phyloP scores from a whole-genome alignment of 179 eudicot species.

The Silene coronaria region DNA sequence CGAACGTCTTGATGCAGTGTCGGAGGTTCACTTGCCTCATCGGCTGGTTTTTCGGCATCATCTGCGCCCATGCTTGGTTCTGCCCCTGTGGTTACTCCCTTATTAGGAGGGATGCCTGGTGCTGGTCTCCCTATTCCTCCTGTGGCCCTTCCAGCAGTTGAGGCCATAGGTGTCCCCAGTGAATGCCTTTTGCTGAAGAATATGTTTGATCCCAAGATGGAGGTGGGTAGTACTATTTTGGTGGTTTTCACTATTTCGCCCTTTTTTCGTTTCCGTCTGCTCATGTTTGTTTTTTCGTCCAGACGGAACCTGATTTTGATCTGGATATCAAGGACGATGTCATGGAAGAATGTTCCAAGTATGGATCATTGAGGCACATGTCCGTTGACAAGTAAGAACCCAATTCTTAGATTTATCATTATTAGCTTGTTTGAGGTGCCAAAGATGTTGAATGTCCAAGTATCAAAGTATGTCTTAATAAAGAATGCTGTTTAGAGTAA shows the following conservation, averaged over 20 bases:
- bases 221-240: constrained; percentile 40
- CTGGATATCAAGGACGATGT: constrained; percentile 85
- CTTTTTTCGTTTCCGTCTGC: neutral
- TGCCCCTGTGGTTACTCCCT: constrained; percentile 30
- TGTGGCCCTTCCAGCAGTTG: constrained; percentile 43
- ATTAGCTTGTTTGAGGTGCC: neutral
- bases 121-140: constrained; percentile 35
- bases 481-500: neutral
- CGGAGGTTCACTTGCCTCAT: constrained; percentile 44
- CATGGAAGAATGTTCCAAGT: constrained; percentile 68
- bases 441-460: neutral
- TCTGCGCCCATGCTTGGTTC: constrained; percentile 35
- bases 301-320: constrained; percentile 87
- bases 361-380: constrained; percentile 61
- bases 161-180: constrained; percentile 64
- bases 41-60: constrained; percentile 35
- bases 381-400: constrained; percentile 70
- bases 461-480: neutral
- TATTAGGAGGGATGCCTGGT: constrained; percentile 41
- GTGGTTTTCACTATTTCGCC: neutral
- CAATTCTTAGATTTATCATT: neutral
- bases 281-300: constrained; percentile 21
- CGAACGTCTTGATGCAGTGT: constrained; percentile 36
- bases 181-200: constrained; percentile 81
- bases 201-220: constrained; percentile 81